Evolutionary conservation across 805 yeast species (phyloP), one percentile per base, ranked within the genome.

Genomic region (Candida rishiriensis): DNA sequence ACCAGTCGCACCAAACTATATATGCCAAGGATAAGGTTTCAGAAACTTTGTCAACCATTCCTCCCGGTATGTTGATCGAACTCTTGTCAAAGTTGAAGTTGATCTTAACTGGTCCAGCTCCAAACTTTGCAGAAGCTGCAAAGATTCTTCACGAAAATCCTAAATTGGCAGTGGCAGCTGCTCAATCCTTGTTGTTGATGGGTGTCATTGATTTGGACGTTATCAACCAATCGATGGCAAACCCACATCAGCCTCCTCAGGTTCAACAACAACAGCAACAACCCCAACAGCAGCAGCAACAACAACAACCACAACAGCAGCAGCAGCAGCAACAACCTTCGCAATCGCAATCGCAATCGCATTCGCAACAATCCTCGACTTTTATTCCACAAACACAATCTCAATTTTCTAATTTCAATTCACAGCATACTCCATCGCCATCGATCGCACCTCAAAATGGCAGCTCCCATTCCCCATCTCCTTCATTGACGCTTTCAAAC

Each of bases 141-240:
- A 75, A 74, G 46, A 69, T 83, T 45, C 69, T 79, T 53, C 70
- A 69, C 43, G 65, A 76, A 53, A 65, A 79, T 50, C 81, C 81
- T 14, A 64, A 79, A 39, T 65, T 85, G 35, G 83, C 89, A 3
- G 66, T 79, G 2, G 74, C 86, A 1, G 81, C 87, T 1, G 79
- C 90, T 0, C 93, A 85, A 59, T 85, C 89, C 2, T 67, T 85
- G 49, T 64, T 85, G 15, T 69, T 84, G 39, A 85, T 85, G 90
- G 95, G 93, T 1, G 72, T 85, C 36, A 78, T 85, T 17, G 86
- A 84, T 58, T 70, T 73, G 33, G 80, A 78, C 37, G 84, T 82
- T n/a, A 78, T 85, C n/a, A 71, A 72, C 31, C 77, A 79, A 48
- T 78, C 86, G 13, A 55, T 60, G 63, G 30, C 50, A n/a, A 50